Conservation (phyloP, 2,329 filamentous ascomycete genomes). For the Diaporthe vaccinii region DNA sequence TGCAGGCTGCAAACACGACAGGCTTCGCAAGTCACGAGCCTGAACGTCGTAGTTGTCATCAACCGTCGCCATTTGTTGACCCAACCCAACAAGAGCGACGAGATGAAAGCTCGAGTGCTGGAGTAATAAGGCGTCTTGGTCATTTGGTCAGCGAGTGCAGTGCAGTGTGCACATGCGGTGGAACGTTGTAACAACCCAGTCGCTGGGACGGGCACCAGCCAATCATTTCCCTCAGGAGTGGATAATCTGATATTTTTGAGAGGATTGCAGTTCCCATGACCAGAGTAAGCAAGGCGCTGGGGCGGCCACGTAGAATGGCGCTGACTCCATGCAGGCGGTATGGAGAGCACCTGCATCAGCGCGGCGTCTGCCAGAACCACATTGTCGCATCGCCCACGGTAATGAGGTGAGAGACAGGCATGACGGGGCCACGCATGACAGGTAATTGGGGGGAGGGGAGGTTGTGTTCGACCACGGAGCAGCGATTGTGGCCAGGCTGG, state of each 20-base stretch:
- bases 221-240: conserved; percentile 7
- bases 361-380: conserved; percentile 18
- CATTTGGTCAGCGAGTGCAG: background rate
- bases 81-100: background rate
- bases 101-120: background rate
- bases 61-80: background rate
- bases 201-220: background rate
- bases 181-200: conserved; percentile 11
- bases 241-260: conserved; percentile 14
- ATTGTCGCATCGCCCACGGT: background rate
- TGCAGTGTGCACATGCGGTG: conserved; percentile 3
- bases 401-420: background rate
- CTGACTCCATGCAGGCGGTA: conserved; percentile 23
- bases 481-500: background rate
- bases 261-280: conserved; percentile 28
- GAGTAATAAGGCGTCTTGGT: background rate
- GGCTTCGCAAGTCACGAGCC: background rate
- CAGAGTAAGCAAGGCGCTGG: conserved; percentile 21
- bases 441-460: background rate
- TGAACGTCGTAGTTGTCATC: background rate
- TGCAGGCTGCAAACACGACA: background rate
- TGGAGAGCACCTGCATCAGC: conserved; percentile 17
- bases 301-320: conserved; percentile 19
- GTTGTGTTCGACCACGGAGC: background rate
- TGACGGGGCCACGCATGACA: background rate